Evolutionary conservation across 805 yeast species (phyloP).

Genomic region (Suhomyces pyralidae): DNA sequence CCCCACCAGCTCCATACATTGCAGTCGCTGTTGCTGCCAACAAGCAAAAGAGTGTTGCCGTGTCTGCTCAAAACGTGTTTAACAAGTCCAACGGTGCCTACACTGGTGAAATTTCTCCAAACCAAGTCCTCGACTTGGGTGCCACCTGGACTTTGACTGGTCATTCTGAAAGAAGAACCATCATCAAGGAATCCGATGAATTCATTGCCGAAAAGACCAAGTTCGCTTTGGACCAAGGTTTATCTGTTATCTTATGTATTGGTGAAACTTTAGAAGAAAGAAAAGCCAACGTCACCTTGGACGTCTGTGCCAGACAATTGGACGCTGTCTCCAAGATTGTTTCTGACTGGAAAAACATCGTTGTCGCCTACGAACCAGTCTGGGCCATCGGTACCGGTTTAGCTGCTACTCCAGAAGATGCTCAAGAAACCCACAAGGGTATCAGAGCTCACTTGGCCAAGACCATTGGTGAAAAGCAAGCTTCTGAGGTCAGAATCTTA

Average conservation of each 20-base stretch:
- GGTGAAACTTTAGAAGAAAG: constrained; percentile 98
- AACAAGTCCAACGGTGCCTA: constrained; percentile 89
- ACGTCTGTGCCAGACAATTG: constrained; percentile 85
- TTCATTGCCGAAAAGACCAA: constrained; percentile 91
- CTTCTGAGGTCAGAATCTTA: constrained; percentile 80
- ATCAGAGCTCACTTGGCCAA: constrained; percentile 80
- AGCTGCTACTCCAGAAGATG: constrained; percentile 98
- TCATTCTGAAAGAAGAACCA: constrained; percentile 97
- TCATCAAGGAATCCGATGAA: constrained; percentile 86
- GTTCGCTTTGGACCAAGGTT: constrained; percentile 86
- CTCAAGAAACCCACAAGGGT: constrained; percentile 88
- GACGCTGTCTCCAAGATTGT: constrained; percentile 80
- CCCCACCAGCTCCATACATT: constrained; percentile 95
- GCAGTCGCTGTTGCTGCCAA: constrained; percentile 66
- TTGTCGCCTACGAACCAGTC: constrained; percentile 98
- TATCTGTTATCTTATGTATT: constrained; percentile 90
- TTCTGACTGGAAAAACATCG: constrained; percentile 86
- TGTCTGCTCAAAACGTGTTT: constrained; percentile 91
- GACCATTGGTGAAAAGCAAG: constrained; percentile 75
- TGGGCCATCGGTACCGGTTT: constrained; percentile 99
- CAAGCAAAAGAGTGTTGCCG: constrained; percentile 67
- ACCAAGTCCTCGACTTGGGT: constrained; percentile 84
- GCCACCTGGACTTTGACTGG: constrained; percentile 95
- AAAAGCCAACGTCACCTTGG: constrained; percentile 80
- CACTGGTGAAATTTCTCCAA: constrained; percentile 96